Evolutionary conservation across 2,329 filamentous ascomycete genomes (phyloP).

Genomic region (Diaporthe eres): DNA sequence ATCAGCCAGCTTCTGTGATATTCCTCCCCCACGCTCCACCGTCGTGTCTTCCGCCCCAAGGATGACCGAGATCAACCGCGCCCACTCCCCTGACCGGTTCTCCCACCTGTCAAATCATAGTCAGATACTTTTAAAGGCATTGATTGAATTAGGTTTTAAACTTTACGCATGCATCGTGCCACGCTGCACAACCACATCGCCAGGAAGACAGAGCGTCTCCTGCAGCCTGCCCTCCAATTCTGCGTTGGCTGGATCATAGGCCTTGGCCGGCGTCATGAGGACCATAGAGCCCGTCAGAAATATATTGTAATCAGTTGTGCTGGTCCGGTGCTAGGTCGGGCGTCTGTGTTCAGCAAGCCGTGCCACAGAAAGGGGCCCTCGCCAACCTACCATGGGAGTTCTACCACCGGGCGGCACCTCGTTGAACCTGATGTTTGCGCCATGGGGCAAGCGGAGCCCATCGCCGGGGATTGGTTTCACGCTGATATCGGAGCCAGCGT

Average conservation of each 20-base stretch:
- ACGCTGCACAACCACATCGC: conserved; percentile 13
- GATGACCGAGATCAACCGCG: conserved; percentile 5
- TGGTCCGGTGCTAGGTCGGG: neutral
- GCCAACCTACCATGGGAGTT: neutral
- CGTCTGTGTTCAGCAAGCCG: neutral
- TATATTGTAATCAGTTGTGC: conserved; percentile 11
- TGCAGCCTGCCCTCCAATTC: neutral
- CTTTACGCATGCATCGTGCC: conserved; percentile 10
- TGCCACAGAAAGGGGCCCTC: neutral
- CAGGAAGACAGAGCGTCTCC: neutral
- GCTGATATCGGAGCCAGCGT: neutral
- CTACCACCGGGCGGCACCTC: neutral
- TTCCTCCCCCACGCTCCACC: neutral
- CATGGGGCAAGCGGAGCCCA: neutral
- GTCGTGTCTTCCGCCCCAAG: conserved; percentile 8
- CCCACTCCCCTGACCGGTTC: neutral
- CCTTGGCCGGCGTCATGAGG: neutral
- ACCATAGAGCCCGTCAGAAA: neutral
- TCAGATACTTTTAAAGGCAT: accelerated
- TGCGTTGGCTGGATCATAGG: neutral
- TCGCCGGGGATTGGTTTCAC: neutral
- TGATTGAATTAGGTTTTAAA: neutral
- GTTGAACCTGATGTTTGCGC: neutral
- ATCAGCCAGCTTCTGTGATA: neutral
- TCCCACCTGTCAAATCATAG: neutral